Evolutionary conservation across 768 basidiomycete species (phyloP).

Genomic region (Auricularia auricula-judae): DNA sequence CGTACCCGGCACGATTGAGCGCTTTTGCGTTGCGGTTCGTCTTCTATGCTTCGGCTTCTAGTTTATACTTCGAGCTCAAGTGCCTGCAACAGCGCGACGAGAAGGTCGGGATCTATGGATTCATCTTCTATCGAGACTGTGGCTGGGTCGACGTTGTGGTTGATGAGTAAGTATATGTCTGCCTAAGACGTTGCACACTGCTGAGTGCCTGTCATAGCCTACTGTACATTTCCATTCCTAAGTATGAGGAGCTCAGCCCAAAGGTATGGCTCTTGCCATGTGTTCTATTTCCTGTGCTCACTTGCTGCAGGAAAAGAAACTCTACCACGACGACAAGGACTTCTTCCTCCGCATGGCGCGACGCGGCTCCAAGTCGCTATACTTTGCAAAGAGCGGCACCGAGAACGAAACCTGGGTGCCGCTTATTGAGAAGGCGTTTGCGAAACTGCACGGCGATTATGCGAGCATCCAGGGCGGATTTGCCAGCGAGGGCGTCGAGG

Average conservation of each 20-base stretch:
- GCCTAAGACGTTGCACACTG: neutral
- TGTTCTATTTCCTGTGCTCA: neutral
- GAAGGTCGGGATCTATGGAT: slow-evolving; percentile 45
- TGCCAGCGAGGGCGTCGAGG: slow-evolving; percentile 43
- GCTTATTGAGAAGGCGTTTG: slow-evolving; percentile 47
- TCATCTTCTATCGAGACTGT: slow-evolving; percentile 43
- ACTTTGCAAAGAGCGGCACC: slow-evolving; percentile 28
- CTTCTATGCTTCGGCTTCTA: neutral
- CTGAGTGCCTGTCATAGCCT: slow-evolving; percentile 21
- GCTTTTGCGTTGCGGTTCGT: slow-evolving; percentile 39
- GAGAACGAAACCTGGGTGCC: slow-evolving; percentile 49
- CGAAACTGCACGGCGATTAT: slow-evolving; percentile 46
- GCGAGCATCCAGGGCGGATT: slow-evolving; percentile 29
- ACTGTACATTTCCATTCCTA: slow-evolving; percentile 38
- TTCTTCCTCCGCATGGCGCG: slow-evolving; percentile 33
- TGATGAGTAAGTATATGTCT: slow-evolving; percentile 35
- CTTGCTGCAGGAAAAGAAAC: slow-evolving; percentile 22
- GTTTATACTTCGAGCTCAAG: neutral
- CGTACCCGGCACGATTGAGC: slow-evolving; percentile 33
- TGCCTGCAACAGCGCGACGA: slow-evolving; percentile 30
- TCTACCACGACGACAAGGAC: slow-evolving; percentile 43
- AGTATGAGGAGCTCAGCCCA: slow-evolving; percentile 36
- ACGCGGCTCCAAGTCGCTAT: slow-evolving; percentile 34
- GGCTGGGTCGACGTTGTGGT: slow-evolving; percentile 43
- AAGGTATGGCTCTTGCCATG: slow-evolving; percentile 2